phyloP scores from a whole-genome alignment of 2,329 filamentous ascomycete genomes.

The Trichophyton simii region DNA sequence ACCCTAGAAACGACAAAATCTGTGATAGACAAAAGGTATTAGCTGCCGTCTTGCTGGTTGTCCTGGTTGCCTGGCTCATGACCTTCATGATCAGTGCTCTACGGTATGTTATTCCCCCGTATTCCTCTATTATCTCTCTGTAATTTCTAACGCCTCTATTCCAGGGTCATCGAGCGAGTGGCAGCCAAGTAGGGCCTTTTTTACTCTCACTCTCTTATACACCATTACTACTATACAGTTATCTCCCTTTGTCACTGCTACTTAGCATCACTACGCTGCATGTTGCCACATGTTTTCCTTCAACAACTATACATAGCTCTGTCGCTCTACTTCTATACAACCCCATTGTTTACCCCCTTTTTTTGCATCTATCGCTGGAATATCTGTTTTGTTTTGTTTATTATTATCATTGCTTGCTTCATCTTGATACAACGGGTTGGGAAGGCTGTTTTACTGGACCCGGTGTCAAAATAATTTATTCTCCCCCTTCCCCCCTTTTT shows the following conservation, averaged over 20 bases:
- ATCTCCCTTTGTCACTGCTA: neutral
- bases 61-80: constrained; percentile 75
- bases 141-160: neutral
- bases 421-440: neutral
- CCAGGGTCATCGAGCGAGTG: constrained; percentile 15
- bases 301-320: neutral
- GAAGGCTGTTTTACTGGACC: neutral
- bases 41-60: constrained; percentile 65
- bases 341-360: neutral
- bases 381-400: neutral
- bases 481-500: neutral
- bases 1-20: constrained; percentile 36
- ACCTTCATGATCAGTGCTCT: constrained; percentile 62
- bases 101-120: constrained; percentile 8
- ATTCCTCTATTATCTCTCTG: neutral
- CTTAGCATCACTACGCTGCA: neutral
- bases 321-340: neutral
- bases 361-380: neutral
- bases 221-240: neutral
- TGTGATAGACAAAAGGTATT: constrained; percentile 57
- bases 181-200: constrained; percentile 7
- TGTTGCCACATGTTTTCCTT: neutral
- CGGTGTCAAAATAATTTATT: neutral
- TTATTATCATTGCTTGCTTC: no score
- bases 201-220: neutral